Base-by-base conservation (phyloP, 202 grass and related monocot genomes). In the Zoysia matrella region DNA sequence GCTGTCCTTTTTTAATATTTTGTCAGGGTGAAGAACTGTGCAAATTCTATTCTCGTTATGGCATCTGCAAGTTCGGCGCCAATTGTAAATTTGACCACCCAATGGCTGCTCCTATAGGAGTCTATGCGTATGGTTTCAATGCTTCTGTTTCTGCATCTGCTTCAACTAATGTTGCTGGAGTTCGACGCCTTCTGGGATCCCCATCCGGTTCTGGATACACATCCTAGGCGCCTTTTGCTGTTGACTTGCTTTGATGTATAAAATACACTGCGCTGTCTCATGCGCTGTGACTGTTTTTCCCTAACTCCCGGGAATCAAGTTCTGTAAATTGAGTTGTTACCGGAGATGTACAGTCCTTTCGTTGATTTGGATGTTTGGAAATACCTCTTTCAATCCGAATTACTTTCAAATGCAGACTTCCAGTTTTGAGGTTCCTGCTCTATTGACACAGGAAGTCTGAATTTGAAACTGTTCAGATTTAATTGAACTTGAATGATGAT, bases 61-160 rank as follows among this genome's bases (percentile, higher is more conserved):
- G 94, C 76, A 97, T 97, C 57, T 97, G 94, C 85, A 97, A 97
- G 66, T 97, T 97, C 4, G 94, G 94, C 3, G 76, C 81, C 48
- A 97, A 97, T 69, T 97, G 94, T 84, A 97, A 94, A 88, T 97
- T 94, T 77, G 94, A 97, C 74, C 94, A 97, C 61, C 94, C 94
- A 45, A 80, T 94, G 91, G 73, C 82, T 55, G 16, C 94, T 82
- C 93, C 89, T 14, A 90, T 92, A 83, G 96, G 91, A 57, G 65
- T 99, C 2, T 93, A 92, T 15, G 84, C 93, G 0, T 99, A 92
- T 41, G 83, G 91, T 72, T 85, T 86, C 72, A 91, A 88, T 47
- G 16, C 85, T 40, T 69, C 90, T 15, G 65, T 84, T 60, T 89
- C 77, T 60, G 54, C 84, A 64, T 73, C 91, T 1, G 63, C 89